A percentile compares a stretch with the other conserved stretches of the same genome.
Evolutionary conservation across 1,284 basidiomycete genomes (phyloP).

Genomic region (Cutaneotrichosporon sp.): DNA sequence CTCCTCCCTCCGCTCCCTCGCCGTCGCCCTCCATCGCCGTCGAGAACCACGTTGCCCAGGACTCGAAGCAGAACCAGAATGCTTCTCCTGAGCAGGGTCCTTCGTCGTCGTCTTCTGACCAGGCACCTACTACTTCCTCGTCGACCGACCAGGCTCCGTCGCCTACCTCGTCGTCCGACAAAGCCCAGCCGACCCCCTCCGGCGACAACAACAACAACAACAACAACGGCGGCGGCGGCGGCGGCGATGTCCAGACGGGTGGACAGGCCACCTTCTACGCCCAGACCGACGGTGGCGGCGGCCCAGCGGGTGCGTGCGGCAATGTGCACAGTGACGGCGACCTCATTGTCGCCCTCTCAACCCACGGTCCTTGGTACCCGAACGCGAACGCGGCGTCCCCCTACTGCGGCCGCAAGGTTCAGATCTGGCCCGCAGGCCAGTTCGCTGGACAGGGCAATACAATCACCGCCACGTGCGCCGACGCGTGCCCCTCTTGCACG

Average conservation of each 20-base stretch:
- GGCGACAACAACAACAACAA: background rate
- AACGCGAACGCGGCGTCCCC: conserved; percentile 23
- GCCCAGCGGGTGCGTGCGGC: conserved; percentile 64
- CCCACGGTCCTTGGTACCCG: conserved; percentile 37
- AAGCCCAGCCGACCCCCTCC: background rate
- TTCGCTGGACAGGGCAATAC: conserved; percentile 1
- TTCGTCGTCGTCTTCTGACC: conserved; percentile 3
- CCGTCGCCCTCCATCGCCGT: background rate
- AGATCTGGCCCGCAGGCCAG: conserved; percentile 35
- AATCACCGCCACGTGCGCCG: conserved; percentile 67
- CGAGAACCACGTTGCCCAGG: conserved; percentile 2
- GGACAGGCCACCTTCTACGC: conserved; percentile 65
- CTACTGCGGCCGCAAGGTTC: conserved; percentile 39
- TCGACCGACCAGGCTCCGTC: conserved; percentile 8
- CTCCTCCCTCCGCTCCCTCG: background rate
- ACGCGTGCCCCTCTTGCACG: conserved; percentile 79
- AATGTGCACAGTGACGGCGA: conserved; percentile 63
- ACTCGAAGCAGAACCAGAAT: background rate
- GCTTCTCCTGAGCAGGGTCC: background rate
- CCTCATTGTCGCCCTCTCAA: conserved; percentile 62
- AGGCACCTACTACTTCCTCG: background rate
- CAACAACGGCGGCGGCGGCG: background rate
- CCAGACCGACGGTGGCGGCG: conserved; percentile 57
- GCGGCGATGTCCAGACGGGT: conserved; percentile 10
- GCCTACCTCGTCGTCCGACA: conserved; percentile 24